Conservation (phyloP, 768 basidiomycete genomes). For the Kwoniella sp. region DNA sequence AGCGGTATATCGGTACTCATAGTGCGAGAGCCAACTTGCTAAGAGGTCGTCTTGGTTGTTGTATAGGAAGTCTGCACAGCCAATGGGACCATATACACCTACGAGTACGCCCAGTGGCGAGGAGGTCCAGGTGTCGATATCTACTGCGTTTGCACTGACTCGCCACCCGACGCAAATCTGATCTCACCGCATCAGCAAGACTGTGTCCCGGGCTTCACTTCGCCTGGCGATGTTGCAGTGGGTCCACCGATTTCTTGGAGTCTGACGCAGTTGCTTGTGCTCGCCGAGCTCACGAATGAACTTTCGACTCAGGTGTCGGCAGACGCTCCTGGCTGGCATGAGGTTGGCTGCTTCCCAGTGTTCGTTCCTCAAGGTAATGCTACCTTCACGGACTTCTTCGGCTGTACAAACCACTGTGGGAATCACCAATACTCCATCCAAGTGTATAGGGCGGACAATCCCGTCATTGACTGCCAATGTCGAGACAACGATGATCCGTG, state of each 20-base stretch:
- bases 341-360: background rate
- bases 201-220: background rate
- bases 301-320: background rate
- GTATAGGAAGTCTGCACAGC: background rate
- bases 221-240: background rate
- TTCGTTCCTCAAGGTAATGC: background rate
- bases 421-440: background rate
- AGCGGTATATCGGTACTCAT: too few relatives aligned
- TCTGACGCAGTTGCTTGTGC: too few relatives aligned
- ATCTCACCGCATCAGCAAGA: background rate
- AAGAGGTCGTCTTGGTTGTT: too few relatives aligned
- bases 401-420: background rate
- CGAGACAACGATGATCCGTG: background rate
- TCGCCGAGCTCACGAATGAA: too few relatives aligned
- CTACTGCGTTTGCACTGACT: constrained; percentile 5
- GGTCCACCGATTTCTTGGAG: too few relatives aligned
- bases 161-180: constrained; percentile 1
- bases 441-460: background rate
- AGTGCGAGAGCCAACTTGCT: too few relatives aligned
- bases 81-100: constrained; percentile 1
- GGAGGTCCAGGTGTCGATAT: constrained; percentile 4
- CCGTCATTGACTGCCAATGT: background rate
- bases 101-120: background rate
- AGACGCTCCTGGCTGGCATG: background rate
- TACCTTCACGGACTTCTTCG: background rate